Evolutionary conservation across 2,329 filamentous ascomycete genomes (phyloP).

Genomic region (Beauveria sp.): DNA sequence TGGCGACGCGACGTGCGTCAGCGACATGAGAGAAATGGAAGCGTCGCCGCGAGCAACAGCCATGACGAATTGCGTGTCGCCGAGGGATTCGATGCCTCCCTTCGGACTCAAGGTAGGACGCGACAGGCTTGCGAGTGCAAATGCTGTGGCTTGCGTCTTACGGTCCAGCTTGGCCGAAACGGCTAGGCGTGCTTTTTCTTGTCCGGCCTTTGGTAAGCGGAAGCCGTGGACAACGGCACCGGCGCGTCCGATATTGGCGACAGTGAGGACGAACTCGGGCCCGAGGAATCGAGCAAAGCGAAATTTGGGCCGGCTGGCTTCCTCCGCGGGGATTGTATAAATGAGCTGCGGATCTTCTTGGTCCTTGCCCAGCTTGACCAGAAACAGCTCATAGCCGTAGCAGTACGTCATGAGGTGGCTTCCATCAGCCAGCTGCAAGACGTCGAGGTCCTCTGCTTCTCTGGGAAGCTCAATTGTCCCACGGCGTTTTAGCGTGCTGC

Average conservation of each 20-base stretch:
- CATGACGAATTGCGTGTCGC: conserved; percentile 68
- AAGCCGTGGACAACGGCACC: conserved; percentile 51
- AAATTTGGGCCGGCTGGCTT: conserved; percentile 42
- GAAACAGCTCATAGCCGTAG: conserved; percentile 65
- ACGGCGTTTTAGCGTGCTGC: conserved; percentile 37
- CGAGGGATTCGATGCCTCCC: conserved; percentile 31
- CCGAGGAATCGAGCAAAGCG: conserved; percentile 53
- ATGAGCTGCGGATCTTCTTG: conserved; percentile 42
- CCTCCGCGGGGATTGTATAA: conserved; percentile 48
- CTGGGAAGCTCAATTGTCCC: conserved; percentile 43
- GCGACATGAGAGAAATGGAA: conserved; percentile 68
- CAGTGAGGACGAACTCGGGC: conserved; percentile 48
- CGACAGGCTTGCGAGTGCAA: conserved; percentile 68
- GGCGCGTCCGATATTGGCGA: conserved; percentile 49
- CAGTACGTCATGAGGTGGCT: conserved; percentile 72
- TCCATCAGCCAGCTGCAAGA: conserved; percentile 51
- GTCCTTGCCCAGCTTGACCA: conserved; percentile 50
- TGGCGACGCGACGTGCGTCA: conserved; percentile 55
- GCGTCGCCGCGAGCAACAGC: conserved; percentile 75
- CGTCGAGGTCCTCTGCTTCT: conserved; percentile 64
- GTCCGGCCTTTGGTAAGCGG: conserved; percentile 37
- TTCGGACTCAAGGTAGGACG: conserved; percentile 38
- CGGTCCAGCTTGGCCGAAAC: conserved; percentile 53
- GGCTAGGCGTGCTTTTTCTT: conserved; percentile 39
- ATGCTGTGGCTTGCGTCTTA: conserved; percentile 63